Percentiles rank a stretch among this genome's conserved stretches.
Evolutionary conservation across 306 rosid species (phyloP).

Genomic region (Vigna angularis): DNA sequence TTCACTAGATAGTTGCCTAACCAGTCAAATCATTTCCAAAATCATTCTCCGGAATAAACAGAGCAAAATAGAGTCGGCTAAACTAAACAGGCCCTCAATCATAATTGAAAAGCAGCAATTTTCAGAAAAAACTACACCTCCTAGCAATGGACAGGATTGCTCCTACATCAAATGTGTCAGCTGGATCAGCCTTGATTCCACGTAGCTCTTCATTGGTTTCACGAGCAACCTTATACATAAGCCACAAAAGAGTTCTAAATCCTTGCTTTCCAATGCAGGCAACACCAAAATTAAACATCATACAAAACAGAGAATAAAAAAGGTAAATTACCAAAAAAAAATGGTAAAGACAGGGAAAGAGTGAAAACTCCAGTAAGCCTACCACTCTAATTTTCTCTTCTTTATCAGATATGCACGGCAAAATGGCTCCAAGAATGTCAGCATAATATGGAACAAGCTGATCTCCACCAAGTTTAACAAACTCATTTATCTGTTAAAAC

Average conservation of each 20-base stretch:
- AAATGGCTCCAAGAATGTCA: conserved; percentile 92
- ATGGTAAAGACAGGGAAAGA: background rate
- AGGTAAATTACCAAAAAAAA: conserved; percentile 8
- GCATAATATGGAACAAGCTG: conserved; percentile 97
- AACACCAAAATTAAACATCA: background rate
- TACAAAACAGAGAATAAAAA: background rate
- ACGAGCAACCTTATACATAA: conserved; percentile 78
- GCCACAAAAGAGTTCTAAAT: conserved; percentile 33
- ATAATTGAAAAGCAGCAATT: conserved; percentile 49
- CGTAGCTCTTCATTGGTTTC: conserved; percentile 97
- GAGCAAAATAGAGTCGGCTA: conserved; percentile 15
- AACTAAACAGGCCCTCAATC: conserved; percentile 39
- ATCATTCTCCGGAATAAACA: conserved; percentile 43
- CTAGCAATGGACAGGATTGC: conserved; percentile 86
- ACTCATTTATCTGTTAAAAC: conserved; percentile 80
- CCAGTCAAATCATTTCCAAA: conserved; percentile 50
- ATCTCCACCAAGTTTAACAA: conserved; percentile 97
- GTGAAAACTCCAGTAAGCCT: conserved; percentile 38
- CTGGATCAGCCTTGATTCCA: conserved; percentile 70
- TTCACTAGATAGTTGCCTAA: conserved; percentile 88
- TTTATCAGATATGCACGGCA: conserved; percentile 98
- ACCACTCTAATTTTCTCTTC: conserved; percentile 99
- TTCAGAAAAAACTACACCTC: conserved; percentile 62
- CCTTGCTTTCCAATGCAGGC: conserved; percentile 22
- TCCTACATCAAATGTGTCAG: conserved; percentile 90